These are phyloP conservation scores for Colletotrichum sidae DNA, from an alignment of 2,329 filamentous ascomycete species.

Conservation along the genomic window DNA sequence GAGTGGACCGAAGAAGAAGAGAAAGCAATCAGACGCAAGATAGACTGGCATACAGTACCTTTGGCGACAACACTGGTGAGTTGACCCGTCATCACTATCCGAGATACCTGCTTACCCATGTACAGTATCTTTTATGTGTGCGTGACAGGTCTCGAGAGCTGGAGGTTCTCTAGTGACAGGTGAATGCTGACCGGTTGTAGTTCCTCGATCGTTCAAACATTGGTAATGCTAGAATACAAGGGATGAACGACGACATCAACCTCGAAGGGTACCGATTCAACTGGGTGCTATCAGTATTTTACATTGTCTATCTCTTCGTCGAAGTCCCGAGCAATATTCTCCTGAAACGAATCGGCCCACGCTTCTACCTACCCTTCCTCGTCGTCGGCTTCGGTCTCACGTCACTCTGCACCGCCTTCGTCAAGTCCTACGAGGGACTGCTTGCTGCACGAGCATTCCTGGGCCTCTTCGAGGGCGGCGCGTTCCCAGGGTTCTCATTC, in stretches of 20 bases:
- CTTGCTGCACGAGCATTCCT: slow-evolving; percentile 60
- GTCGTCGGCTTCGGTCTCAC: slow-evolving; percentile 67
- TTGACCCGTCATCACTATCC: no score
- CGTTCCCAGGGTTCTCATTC: slow-evolving; percentile 69
- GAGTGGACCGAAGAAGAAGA: slow-evolving; percentile 64
- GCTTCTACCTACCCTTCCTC: slow-evolving; percentile 64
- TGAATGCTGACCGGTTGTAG: slow-evolving; percentile 20
- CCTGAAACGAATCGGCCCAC: slow-evolving; percentile 64
- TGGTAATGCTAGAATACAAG: slow-evolving; percentile 68
- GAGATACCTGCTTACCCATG: no score
- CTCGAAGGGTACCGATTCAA: slow-evolving; percentile 65
- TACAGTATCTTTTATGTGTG: no score
- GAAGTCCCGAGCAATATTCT: slow-evolving; percentile 68
- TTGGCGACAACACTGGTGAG: slow-evolving; percentile 58
- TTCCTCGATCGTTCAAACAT: slow-evolving; percentile 54
- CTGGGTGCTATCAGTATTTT: slow-evolving; percentile 68
- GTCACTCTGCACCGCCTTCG: slow-evolving; percentile 66
- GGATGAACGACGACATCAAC: slow-evolving; percentile 60
- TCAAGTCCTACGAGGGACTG: slow-evolving; percentile 58
- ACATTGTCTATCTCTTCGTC: slow-evolving; percentile 66
- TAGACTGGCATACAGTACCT: slow-evolving; percentile 65
- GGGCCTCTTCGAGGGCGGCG: slow-evolving; percentile 67
- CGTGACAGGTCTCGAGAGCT: no score
- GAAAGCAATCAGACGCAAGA: slow-evolving; percentile 58
- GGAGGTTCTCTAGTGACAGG: neutral